Percentiles rank a stretch among this genome's conserved stretches.
These are phyloP conservation scores for Odontarrhena argentea DNA, from an alignment of 345 rosid species.

Conservation along the genomic window DNA sequence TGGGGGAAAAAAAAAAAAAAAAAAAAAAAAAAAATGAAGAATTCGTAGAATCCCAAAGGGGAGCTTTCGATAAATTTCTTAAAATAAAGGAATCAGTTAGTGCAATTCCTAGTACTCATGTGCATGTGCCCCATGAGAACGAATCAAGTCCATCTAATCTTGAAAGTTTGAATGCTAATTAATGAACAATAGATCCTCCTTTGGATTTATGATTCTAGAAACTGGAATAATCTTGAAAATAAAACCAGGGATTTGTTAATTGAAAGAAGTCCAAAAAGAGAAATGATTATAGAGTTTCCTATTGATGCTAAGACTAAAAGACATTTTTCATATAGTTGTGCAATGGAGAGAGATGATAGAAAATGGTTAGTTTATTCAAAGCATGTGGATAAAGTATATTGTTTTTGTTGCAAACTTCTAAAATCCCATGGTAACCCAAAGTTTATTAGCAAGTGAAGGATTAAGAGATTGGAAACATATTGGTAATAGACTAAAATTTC, in stretches of 20 bases:
- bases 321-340: conserved; percentile 14
- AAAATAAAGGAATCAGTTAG: too few relatives aligned
- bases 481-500: background rate
- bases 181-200: background rate
- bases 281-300: background rate
- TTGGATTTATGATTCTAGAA: conserved; percentile 10
- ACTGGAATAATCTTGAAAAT: conserved; percentile 15
- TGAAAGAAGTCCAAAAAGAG: background rate
- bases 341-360: conserved; percentile 4
- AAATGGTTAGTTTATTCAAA: conserved; percentile 18
- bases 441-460: background rate
- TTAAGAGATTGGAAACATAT: conserved; percentile 9
- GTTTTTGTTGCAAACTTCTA: conserved; percentile 4
- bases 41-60: too few relatives aligned
- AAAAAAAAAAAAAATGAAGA: too few relatives aligned
- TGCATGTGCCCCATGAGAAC: background rate
- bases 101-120: background rate
- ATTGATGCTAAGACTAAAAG: conserved; percentile 1
- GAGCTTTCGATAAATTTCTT: too few relatives aligned
- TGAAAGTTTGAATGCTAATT: background rate
- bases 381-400: background rate
- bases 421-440: conserved; percentile 3
- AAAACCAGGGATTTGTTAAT: conserved; percentile 4
- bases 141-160: background rate
- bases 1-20: too few relatives aligned